These are phyloP conservation scores for Nemania bipapillata DNA, from an alignment of 2,329 filamentous ascomycete species.

Conservation along the genomic window DNA sequence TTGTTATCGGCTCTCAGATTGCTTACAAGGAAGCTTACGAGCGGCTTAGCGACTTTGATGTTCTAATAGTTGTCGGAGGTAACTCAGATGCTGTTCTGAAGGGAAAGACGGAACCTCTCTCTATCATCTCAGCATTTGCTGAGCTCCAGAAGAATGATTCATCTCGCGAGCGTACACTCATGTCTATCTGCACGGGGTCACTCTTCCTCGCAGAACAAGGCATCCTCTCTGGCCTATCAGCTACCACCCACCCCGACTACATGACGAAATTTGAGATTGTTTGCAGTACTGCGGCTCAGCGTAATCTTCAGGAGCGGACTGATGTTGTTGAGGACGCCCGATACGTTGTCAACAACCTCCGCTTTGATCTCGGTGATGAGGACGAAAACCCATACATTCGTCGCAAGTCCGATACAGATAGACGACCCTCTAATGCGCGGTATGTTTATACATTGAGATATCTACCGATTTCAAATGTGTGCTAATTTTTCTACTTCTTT, in stretches of 20 bases:
- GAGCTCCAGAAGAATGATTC: slow-evolving; percentile 84
- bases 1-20: slow-evolving; percentile 78
- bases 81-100: slow-evolving; percentile 72
- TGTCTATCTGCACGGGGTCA: slow-evolving; percentile 82
- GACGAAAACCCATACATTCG: slow-evolving; percentile 87
- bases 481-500: slow-evolving; percentile 43
- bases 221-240: slow-evolving; percentile 79
- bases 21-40: slow-evolving; percentile 82
- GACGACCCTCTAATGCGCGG: slow-evolving; percentile 70
- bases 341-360: slow-evolving; percentile 91
- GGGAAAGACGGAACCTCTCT: slow-evolving; percentile 73
- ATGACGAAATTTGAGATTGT: slow-evolving; percentile 83
- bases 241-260: slow-evolving; percentile 84
- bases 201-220: slow-evolving; percentile 81
- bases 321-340: slow-evolving; percentile 83
- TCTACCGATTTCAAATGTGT: background rate
- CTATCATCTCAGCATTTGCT: slow-evolving; percentile 78
- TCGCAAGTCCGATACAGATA: slow-evolving; percentile 74
- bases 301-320: slow-evolving; percentile 78
- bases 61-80: slow-evolving; percentile 81
- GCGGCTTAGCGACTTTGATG: slow-evolving; percentile 78
- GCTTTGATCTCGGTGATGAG: slow-evolving; percentile 83
- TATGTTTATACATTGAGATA: slow-evolving; percentile 53
- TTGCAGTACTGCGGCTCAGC: slow-evolving; percentile 77
- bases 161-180: slow-evolving; percentile 79